Evolutionary conservation across 1,284 basidiomycete species (phyloP).

Genomic region (Phylloboletellus chloephorus): DNA sequence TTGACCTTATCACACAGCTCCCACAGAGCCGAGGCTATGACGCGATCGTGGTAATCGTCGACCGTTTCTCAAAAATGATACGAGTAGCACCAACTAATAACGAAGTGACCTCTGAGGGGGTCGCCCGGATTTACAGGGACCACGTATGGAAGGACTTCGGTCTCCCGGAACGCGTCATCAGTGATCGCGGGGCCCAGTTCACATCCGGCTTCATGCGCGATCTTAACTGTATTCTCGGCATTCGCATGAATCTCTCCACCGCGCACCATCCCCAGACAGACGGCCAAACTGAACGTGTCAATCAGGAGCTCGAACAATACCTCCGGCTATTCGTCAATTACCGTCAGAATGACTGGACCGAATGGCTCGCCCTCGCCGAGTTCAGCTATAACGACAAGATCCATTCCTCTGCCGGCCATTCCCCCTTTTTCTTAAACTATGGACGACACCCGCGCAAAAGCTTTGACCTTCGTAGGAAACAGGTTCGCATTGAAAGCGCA

Average conservation of each 20-base stretch:
- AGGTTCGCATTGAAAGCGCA: slow-evolving; percentile 1
- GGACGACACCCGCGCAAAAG: too few species aligned
- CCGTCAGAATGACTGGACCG: slow-evolving; percentile 4
- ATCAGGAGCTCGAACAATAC: slow-evolving; percentile 39
- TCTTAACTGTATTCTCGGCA: neutral
- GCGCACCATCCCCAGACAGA: slow-evolving; percentile 15
- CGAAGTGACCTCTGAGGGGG: neutral
- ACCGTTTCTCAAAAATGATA: slow-evolving; percentile 3
- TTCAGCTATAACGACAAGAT: slow-evolving; percentile 3
- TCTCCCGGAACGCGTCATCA: neutral
- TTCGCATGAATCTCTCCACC: slow-evolving; percentile 6
- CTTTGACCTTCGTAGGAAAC: slow-evolving; percentile 28
- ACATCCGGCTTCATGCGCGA: neutral
- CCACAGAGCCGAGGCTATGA: neutral
- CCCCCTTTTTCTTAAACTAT: slow-evolving; percentile 7
- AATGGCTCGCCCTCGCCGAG: slow-evolving; percentile 4
- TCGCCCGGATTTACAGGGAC: neutral
- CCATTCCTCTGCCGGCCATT: neutral
- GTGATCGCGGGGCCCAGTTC: neutral
- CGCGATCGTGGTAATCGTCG: neutral
- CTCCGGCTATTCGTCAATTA: slow-evolving; percentile 26
- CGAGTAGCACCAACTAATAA: neutral
- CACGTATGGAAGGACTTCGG: neutral
- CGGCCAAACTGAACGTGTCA: slow-evolving; percentile 39
- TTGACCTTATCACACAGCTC: neutral